Conservation (phyloP, 805 yeast species). For the Candida xiaguanensis region DNA sequence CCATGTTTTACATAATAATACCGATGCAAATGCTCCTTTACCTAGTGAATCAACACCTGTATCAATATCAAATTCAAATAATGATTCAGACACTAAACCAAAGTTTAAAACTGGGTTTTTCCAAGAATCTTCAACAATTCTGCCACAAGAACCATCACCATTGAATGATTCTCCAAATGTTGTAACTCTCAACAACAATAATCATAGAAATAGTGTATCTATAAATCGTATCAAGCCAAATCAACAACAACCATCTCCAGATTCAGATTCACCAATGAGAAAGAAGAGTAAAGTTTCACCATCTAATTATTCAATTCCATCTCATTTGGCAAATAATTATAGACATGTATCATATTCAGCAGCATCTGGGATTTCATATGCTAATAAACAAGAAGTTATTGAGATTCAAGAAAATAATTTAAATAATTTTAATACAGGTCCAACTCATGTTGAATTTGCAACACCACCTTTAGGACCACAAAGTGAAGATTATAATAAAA, state of each 20-base stretch:
- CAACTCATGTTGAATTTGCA: slow-evolving; percentile 73
- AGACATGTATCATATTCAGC: slow-evolving; percentile 66
- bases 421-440: slow-evolving; percentile 28
- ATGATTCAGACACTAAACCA: slow-evolving; percentile 7
- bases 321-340: slow-evolving; percentile 10
- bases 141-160: slow-evolving; percentile 12
- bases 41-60: slow-evolving; percentile 15
- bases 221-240: slow-evolving; percentile 2
- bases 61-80: slow-evolving; percentile 1
- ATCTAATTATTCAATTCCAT: not conserved
- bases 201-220: slow-evolving; percentile 10
- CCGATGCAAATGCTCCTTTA: slow-evolving; percentile 48
- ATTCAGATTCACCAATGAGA: slow-evolving; percentile 5
- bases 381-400: slow-evolving; percentile 45
- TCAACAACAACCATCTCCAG: slow-evolving; percentile 10
- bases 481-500: slow-evolving; percentile 10
- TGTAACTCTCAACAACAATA: slow-evolving; percentile 7
- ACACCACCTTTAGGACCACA: slow-evolving; percentile 59
- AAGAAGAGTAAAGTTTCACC: slow-evolving; percentile 1
- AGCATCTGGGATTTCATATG: slow-evolving; percentile 56
- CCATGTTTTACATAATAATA: slow-evolving; percentile 50
- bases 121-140: slow-evolving; percentile 3
- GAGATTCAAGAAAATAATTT: slow-evolving; percentile 30
- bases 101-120: slow-evolving; percentile 13
- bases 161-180: slow-evolving; percentile 22